These are phyloP conservation scores for Fusarium bulbicola DNA, from an alignment of 2,329 filamentous ascomycete species.

Conservation along the genomic window DNA sequence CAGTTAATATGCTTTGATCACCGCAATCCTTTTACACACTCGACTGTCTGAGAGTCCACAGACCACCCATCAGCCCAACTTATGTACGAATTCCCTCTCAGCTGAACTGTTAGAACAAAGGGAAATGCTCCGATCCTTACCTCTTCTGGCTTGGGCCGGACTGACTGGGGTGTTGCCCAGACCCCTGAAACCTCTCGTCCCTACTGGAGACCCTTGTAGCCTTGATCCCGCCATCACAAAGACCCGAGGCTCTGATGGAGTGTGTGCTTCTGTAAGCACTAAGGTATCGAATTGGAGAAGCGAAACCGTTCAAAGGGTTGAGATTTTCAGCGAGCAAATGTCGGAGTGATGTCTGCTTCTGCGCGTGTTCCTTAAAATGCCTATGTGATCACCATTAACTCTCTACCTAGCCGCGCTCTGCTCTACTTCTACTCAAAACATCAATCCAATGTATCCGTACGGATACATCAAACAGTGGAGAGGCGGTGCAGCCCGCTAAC, in stretches of 20 bases:
- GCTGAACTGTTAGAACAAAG: constrained; percentile 11
- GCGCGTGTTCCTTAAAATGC: neutral
- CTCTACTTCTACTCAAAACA: neutral
- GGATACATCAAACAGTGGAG: constrained; percentile 12
- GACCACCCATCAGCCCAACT: constrained; percentile 14
- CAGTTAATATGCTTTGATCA: neutral
- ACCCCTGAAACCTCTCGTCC: constrained; percentile 19
- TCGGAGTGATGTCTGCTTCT: neutral
- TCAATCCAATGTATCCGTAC: neutral
- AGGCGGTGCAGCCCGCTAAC: constrained; percentile 22
- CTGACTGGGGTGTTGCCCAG: constrained; percentile 9
- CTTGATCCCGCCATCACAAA: neutral
- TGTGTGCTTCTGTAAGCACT: constrained; percentile 18
- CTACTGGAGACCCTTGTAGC: constrained; percentile 16
- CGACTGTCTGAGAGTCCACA: neutral
- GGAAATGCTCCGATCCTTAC: constrained; percentile 7
- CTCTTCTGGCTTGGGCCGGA: constrained; percentile 10
- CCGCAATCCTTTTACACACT: neutral
- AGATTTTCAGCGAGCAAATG: neutral
- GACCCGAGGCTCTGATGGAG: neutral
- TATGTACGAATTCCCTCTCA: constrained; percentile 5
- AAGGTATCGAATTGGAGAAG: constrained; percentile 9
- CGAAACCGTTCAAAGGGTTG: neutral
- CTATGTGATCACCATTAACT: neutral
- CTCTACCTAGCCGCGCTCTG: neutral